Evolutionary conservation across 78 protist genomes (phyloP).

Genomic region (slime mould (Dictyostelium discoideum)): DNA sequence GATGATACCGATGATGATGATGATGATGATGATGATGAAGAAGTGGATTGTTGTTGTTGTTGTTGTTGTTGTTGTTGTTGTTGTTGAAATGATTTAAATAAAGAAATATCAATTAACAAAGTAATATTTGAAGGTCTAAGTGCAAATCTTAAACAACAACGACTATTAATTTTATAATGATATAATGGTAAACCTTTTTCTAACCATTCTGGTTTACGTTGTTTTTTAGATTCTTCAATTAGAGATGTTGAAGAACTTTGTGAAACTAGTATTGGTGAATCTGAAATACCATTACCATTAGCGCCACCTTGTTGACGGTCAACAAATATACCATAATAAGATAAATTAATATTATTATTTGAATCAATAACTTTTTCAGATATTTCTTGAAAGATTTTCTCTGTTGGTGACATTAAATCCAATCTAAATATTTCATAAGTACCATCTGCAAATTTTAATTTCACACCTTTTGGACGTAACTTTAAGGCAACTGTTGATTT

Average conservation of each 20-base stretch:
- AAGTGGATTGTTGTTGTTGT: no score
- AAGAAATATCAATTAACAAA: constrained; percentile 26
- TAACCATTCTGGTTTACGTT: constrained; percentile 65
- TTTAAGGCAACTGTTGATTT: constrained; percentile 18
- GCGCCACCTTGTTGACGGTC: constrained; percentile 26
- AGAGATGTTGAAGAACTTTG: neutral
- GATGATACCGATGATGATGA: neutral
- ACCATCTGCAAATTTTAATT: constrained; percentile 75
- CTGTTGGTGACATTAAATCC: constrained; percentile 47
- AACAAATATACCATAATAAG: constrained; percentile 55
- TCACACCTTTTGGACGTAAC: constrained; percentile 31
- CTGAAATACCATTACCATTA: neutral
- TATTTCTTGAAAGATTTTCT: constrained; percentile 57
- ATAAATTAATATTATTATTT: constrained; percentile 35
- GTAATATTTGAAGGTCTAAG: constrained; percentile 46
- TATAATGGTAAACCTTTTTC: constrained; percentile 61
- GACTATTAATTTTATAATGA: constrained; percentile 51
- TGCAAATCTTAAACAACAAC: constrained; percentile 74
- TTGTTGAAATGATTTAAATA: neutral
- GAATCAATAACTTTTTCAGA: constrained; percentile 73
- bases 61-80: neutral
- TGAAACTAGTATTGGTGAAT: neutral
- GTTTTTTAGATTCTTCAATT: neutral
- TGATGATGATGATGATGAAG: neutral
- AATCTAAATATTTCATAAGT: constrained; percentile 39